Evolutionary conservation across 768 basidiomycete species (phyloP), one percentile per base, ranked within the genome.

Genomic region (Hypholoma fasciculare): DNA sequence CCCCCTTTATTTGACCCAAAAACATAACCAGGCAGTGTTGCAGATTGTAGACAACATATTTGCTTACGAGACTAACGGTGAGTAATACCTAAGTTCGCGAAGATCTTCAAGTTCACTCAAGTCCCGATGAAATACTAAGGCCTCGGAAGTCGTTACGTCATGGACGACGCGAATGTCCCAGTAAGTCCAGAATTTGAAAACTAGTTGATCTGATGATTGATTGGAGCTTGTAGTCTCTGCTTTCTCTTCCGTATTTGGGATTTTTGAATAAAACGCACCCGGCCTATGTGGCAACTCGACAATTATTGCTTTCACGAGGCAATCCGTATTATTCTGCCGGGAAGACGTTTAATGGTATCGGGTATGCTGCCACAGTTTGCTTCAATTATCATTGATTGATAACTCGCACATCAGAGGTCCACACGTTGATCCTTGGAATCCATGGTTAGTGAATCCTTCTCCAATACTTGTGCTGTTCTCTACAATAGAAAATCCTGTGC

Each of bases 151-250:
- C 75, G 83, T 56, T 90, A 90, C 69, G 82, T 90, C 17, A 92
- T 92, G 90, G 90, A 92, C 62, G 90, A 92, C 62, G 90, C 90
- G 6, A 92, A 92, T 62, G 90, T 92, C 43, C 90, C 90, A 4
- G 89, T 90, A 69, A 64, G 85, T 69, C 4, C 4, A 43, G 17
- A 17, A n/a, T 11, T 23, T 27, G 14, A 8, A 49, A 30, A 49
- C 26, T 12, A 17, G 52, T 14, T 20, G 4, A 42, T 38, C 42
- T 26, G 19, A 23, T 48, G 7, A 27, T 40, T 17, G 19, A 61
- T 27, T 42, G 23, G 39, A 16, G 5, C 36, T 43, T n/a, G 1
- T 61, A 91, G 89, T 89, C 89, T 0, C 74, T 92, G n/a, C 72
- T 92, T 20, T 87, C 90, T 0, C 77, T 92, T 36, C 90, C 90